phyloP scores from a whole-genome alignment of 2,329 filamentous ascomycete genomes.

The Microcyclosporella mali region DNA sequence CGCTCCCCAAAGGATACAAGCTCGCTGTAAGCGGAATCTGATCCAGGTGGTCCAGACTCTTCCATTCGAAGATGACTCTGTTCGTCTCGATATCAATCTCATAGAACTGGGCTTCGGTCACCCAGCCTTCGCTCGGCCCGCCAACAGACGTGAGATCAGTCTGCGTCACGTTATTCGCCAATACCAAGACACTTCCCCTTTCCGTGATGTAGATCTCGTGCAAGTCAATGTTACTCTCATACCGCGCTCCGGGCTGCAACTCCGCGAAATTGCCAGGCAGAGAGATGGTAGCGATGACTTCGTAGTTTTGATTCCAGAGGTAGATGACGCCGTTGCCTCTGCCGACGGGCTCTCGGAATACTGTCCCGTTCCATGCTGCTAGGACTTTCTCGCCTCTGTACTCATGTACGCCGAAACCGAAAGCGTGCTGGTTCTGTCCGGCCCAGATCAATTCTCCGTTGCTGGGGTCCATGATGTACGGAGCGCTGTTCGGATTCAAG shows the following conservation, averaged over 20 bases:
- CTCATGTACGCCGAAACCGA: slow-evolving; percentile 16
- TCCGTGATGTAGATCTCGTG: slow-evolving; percentile 33
- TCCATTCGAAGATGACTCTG: slow-evolving; percentile 34
- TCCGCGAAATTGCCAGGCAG: slow-evolving; percentile 15
- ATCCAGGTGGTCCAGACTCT: slow-evolving; percentile 33
- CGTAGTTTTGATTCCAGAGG: slow-evolving; percentile 16
- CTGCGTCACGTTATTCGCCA: slow-evolving; percentile 25
- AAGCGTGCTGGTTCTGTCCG: slow-evolving; percentile 8
- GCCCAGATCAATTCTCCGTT: slow-evolving; percentile 19
- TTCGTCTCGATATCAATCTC: slow-evolving; percentile 33
- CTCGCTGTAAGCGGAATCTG: slow-evolving; percentile 28
- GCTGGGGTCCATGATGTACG: slow-evolving; percentile 10
- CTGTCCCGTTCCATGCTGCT: slow-evolving; percentile 16
- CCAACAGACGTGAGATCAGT: slow-evolving; percentile 26
- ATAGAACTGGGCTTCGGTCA: slow-evolving; percentile 25
- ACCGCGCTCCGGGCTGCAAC: slow-evolving; percentile 5
- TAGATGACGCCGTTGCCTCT: slow-evolving; percentile 14
- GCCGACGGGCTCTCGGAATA: slow-evolving; percentile 13
- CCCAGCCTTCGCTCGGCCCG: slow-evolving; percentile 28
- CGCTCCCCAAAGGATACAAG: slow-evolving; percentile 22
- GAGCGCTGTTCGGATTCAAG: slow-evolving; percentile 8
- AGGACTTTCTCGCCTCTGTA: slow-evolving; percentile 15
- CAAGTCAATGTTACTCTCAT: slow-evolving; percentile 24
- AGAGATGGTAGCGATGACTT: slow-evolving; percentile 13
- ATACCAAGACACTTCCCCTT: slow-evolving; percentile 29